A percentile compares a stretch with the other conserved stretches of the same genome.
Conservation (phyloP, 352 stramenopile genomes). For the Ochromonadaceae sp. region DNA sequence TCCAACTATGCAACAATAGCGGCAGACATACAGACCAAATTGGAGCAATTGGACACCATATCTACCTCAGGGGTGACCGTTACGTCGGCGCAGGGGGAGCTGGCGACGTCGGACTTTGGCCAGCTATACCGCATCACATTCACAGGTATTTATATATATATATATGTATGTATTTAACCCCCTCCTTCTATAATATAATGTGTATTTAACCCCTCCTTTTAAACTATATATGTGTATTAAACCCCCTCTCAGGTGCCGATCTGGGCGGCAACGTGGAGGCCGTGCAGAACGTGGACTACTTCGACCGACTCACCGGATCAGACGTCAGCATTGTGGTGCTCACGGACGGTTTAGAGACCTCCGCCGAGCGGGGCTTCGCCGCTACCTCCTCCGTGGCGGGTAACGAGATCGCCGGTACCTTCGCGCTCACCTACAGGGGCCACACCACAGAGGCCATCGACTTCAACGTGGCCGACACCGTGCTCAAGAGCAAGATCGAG, state of each 20-base stretch:
- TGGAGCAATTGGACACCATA: conserved; percentile 64
- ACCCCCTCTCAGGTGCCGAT: conserved; percentile 31
- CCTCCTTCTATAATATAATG: too few relatives aligned
- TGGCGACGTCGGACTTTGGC: conserved; percentile 37
- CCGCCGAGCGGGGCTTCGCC: conserved; percentile 26
- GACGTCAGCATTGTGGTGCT: conserved; percentile 59
- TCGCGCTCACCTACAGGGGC: conserved; percentile 62
- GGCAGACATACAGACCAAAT: conserved; percentile 41
- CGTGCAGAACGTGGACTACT: conserved; percentile 32
- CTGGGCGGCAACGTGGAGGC: conserved; percentile 71
- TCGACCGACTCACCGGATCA: conserved; percentile 48
- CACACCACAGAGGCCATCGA: conserved; percentile 65
- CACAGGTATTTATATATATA: too few relatives aligned
- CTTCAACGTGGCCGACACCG: conserved; percentile 75
- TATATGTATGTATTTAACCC: too few relatives aligned
- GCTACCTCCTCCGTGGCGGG: conserved; percentile 47
- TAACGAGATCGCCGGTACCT: conserved; percentile 67
- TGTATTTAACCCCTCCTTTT: too few relatives aligned
- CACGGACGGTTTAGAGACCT: conserved; percentile 37
- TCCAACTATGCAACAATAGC: conserved; percentile 22
- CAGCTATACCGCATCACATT: conserved; percentile 76
- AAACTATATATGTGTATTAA: too few relatives aligned
- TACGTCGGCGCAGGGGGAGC: conserved; percentile 35
- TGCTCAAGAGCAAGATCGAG: conserved; percentile 69
- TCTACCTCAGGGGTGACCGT: conserved; percentile 51